Evolutionary conservation across 768 basidiomycete genomes (phyloP), one percentile per base, ranked within the genome.

Genomic region (Pleurotus eryngii): DNA sequence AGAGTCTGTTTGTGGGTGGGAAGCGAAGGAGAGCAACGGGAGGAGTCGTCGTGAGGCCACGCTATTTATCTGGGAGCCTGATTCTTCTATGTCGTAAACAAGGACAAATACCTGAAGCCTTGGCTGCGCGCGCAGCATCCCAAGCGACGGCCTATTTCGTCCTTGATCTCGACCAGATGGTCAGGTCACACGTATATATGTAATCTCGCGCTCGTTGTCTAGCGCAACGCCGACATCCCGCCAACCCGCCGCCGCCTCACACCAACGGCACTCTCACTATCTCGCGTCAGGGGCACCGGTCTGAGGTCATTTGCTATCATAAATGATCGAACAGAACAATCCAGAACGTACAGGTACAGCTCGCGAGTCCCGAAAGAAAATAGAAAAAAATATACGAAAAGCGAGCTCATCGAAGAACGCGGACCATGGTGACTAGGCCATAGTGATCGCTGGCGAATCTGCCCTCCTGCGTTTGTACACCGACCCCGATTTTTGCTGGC

Each of bases 401-500:
- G 7, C 24, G n/a, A 42, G 20, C 4, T 56, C 55, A 56, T 47
- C 46, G 42, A 30, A 46, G 14, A 35, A 46, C 37, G 17, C 26
- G 55, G 9, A 61, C 38, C 14, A 48, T 58, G n/a, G 60, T 59
- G 26, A 69, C 62, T 54, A 91, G 70, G 3, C 87, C 89, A 67
- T 72, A 85, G 59, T 91, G 89, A 62, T 91, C 89, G 62, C 85
- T 89, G 17, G 79, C 76, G 3, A 68, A 39, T 18, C 69, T 70
- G 3, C 73, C 77, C 4, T 71, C 70, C 3, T 51, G 57, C 15
- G 76, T 76, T 65, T 74, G 78, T 40, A 83, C 62, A 0, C 79
- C 85, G 30, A 84, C 69, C 2, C 88, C 90, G 35, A 90, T 76
- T 43, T 74, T 73, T 62, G 72, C 65, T 0, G 86, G 83, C 42